Evolutionary conservation across 1,284 basidiomycete genomes (phyloP), one percentile per base, ranked within the genome.

Genomic region (Cutaneotrichosporon cyanovorans): DNA sequence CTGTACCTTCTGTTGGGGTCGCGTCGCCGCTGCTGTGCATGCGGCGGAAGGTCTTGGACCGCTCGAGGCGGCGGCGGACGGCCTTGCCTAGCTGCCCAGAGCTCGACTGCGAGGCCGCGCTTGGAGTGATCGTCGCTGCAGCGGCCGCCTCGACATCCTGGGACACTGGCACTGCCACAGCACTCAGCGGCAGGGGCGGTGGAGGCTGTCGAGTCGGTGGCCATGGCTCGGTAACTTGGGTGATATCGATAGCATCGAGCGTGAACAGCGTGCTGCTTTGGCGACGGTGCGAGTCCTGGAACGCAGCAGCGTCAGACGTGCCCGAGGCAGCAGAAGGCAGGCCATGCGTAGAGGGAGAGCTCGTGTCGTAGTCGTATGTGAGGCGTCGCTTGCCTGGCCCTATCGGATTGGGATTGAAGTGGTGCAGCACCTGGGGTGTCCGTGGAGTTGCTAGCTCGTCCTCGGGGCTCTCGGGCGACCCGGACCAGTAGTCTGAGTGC

Each of bases 401-500:
- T 15, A n/a, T 3, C 11, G 35, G 35, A n/a, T 19, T 15, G 30
- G 11, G 31, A 19, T 21, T 30, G 16, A 43, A n/a, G n/a, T 34
- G 12, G 33, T 32, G 32, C 11, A 42, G 28, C 9, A 42, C 34
- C 9, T 28, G 30, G 19, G 51, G 51, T 5, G 47, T 50, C 20
- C 48, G 37, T 7, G 53, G 53, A 4, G 53, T 49, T 20, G 42
- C 45, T 30, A 40, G 30, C 16, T 6, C 16, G 25, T 28, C 25
- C 15, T 42, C 55, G 32, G 45, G 47, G 22, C 23, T 48, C 23
- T 37, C 32, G n/a, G 41, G 38, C 16, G 45, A 40, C 8, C 36
- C 23, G n/a, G 40, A 41, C 30, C 31, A 45, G 15, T 23, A 32
- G 22, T 21, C 36, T n/a, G 18, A 33, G 14, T 22, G 25, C 15